phyloP scores from a whole-genome alignment of 2,329 filamentous ascomycete genomes.

The Cladosporium phlei region DNA sequence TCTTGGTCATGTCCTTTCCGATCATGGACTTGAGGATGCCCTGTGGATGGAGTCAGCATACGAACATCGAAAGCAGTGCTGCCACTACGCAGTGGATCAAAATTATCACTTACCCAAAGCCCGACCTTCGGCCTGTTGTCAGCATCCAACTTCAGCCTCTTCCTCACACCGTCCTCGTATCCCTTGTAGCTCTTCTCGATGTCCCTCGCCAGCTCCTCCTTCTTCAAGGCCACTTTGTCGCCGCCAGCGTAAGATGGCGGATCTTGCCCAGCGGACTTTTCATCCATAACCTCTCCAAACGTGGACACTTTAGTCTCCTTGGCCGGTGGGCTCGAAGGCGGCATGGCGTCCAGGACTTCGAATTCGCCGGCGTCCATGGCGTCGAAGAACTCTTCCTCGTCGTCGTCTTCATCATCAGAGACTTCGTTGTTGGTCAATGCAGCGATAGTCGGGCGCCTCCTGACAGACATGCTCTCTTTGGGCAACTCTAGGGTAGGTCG shows the following conservation, averaged over 20 bases:
- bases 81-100: neutral
- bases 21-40: constrained; percentile 99
- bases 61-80: neutral
- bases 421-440: constrained; percentile 62
- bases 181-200: constrained; percentile 77
- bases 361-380: constrained; percentile 91
- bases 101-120: constrained; percentile 69
- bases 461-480: constrained; percentile 22
- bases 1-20: constrained; percentile 99
- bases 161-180: constrained; percentile 83
- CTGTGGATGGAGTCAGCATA: constrained; percentile 44
- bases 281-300: constrained; percentile 21
- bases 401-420: constrained; percentile 77
- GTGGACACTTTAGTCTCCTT: neutral
- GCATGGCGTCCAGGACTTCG: constrained; percentile 66
- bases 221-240: constrained; percentile 38
- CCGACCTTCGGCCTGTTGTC: constrained; percentile 92
- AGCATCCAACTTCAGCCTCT: constrained; percentile 77
- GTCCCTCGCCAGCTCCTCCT: constrained; percentile 50
- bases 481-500: constrained; percentile 23
- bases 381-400: constrained; percentile 94
- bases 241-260: constrained; percentile 36
- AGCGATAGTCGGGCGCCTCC: constrained; percentile 63
- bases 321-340: constrained; percentile 34
- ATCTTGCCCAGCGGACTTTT: constrained; percentile 16